Evolutionary conservation across 495 filamentous ascomycete species (phyloP).

Genomic region (Aspergillus biplanus): DNA sequence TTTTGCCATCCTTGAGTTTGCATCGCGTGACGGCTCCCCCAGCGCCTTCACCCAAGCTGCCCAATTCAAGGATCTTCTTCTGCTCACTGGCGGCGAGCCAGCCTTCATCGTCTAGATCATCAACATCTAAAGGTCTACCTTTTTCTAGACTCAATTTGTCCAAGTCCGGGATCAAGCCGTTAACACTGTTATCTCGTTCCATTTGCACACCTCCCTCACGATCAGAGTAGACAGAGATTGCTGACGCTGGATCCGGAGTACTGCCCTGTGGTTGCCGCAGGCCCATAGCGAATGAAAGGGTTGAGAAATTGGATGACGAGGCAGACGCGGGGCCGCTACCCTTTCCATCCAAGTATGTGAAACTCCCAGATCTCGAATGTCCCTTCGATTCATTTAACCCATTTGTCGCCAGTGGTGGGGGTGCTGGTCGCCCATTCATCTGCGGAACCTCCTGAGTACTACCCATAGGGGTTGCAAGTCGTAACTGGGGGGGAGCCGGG

Average conservation of each 20-base stretch:
- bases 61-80: conserved; percentile 83
- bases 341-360: conserved; percentile 71
- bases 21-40: conserved; percentile 94
- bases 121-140: conserved; percentile 81
- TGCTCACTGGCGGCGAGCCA: conserved; percentile 92
- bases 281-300: conserved; percentile 72
- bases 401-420: conserved; percentile 54
- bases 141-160: conserved; percentile 77
- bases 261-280: conserved; percentile 60
- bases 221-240: conserved; percentile 82
- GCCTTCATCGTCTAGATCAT: conserved; percentile 91
- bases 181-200: conserved; percentile 75
- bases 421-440: conserved; percentile 55
- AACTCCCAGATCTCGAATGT: conserved; percentile 76
- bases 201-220: conserved; percentile 67
- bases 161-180: conserved; percentile 68
- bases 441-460: conserved; percentile 66
- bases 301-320: conserved; percentile 80
- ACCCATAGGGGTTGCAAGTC: conserved; percentile 84
- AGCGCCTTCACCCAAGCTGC: conserved; percentile 91
- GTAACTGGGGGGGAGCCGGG: conserved; percentile 69
- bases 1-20: conserved; percentile 86
- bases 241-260: conserved; percentile 84
- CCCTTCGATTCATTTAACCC: conserved; percentile 74
- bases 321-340: conserved; percentile 78